Evolutionary conservation across 164 flowering plant species (phyloP).

Genomic region (Vitis rupestris): DNA sequence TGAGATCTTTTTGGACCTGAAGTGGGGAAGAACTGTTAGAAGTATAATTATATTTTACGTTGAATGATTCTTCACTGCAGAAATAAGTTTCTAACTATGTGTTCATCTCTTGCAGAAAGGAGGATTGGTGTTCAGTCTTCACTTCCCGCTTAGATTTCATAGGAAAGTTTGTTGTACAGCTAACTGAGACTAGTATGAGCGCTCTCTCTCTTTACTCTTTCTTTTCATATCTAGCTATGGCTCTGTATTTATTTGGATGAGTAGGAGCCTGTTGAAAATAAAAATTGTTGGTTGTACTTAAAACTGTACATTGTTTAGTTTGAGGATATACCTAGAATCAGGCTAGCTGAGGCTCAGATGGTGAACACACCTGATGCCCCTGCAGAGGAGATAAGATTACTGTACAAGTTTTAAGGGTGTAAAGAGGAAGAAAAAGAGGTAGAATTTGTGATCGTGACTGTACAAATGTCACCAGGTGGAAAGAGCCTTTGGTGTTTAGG

Average conservation of each 20-base stretch:
- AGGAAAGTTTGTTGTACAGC: constrained; percentile 78
- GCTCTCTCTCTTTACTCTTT: constrained; percentile 26
- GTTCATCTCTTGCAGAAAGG: constrained; percentile 56
- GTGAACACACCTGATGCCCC: constrained; percentile 49
- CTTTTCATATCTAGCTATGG: constrained; percentile 27
- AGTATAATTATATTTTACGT: neutral
- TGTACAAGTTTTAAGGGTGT: constrained; percentile 60
- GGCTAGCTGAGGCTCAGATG: constrained; percentile 63
- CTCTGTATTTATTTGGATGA: constrained; percentile 32
- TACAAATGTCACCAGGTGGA: constrained; percentile 34
- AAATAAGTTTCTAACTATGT: neutral
- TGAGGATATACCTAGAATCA: constrained; percentile 65
- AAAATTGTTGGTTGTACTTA: constrained; percentile 49
- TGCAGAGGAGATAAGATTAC: constrained; percentile 45
- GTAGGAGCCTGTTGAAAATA: constrained; percentile 40
- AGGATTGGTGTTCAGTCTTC: constrained; percentile 63
- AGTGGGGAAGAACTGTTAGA: neutral
- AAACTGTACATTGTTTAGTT: constrained; percentile 75
- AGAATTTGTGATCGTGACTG: constrained; percentile 50
- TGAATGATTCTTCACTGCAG: neutral
- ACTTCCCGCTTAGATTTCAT: constrained; percentile 39
- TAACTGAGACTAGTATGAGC: constrained; percentile 66
- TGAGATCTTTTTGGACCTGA: neutral
- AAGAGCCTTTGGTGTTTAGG: constrained; percentile 26
- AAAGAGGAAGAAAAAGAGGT: constrained; percentile 42